Conservation (phyloP, 2,329 filamentous ascomycete genomes). For the Coniochaeta sp. region DNA sequence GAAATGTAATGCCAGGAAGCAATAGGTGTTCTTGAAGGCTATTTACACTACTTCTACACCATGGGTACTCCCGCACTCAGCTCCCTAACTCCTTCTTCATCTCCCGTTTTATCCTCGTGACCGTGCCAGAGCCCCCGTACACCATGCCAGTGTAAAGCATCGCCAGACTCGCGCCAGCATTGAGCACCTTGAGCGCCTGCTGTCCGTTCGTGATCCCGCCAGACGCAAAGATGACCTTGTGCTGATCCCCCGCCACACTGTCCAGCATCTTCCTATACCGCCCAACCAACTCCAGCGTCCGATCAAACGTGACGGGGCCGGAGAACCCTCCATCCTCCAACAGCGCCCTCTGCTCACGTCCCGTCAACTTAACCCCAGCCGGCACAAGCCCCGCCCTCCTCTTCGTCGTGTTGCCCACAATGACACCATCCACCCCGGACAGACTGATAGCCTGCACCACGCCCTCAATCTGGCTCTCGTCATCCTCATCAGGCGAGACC, state of each 20-base stretch:
- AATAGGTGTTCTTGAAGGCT: no score
- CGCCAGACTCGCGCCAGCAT: slow-evolving; percentile 83
- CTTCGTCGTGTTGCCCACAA: slow-evolving; percentile 96
- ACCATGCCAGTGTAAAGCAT: slow-evolving; percentile 81
- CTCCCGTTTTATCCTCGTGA: slow-evolving; percentile 59
- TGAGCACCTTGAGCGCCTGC: slow-evolving; percentile 73
- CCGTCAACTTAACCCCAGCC: slow-evolving; percentile 54
- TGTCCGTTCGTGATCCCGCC: slow-evolving; percentile 87
- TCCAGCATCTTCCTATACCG: slow-evolving; percentile 70
- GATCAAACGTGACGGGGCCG: slow-evolving; percentile 79
- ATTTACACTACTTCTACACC: no score
- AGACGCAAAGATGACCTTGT: slow-evolving; percentile 86
- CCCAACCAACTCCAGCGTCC: slow-evolving; percentile 70
- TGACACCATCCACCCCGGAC: slow-evolving; percentile 87
- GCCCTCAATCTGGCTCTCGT: slow-evolving; percentile 73
- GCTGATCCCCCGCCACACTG: slow-evolving; percentile 18
- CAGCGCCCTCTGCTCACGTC: slow-evolving; percentile 60
- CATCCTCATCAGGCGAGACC: slow-evolving; percentile 92
- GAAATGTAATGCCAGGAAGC: no score
- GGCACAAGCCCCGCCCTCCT: slow-evolving; percentile 66
- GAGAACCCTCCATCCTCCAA: slow-evolving; percentile 83
- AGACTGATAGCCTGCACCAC: slow-evolving; percentile 80
- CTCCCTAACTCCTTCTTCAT: slow-evolving; percentile 36
- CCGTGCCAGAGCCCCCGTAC: slow-evolving; percentile 57
- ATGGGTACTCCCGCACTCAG: neutral